A percentile compares a stretch with the other conserved stretches of the same genome.
These are phyloP conservation scores for Fusarium agapanthi DNA, from an alignment of 2,329 filamentous ascomycete genomes.

Conservation along the genomic window DNA sequence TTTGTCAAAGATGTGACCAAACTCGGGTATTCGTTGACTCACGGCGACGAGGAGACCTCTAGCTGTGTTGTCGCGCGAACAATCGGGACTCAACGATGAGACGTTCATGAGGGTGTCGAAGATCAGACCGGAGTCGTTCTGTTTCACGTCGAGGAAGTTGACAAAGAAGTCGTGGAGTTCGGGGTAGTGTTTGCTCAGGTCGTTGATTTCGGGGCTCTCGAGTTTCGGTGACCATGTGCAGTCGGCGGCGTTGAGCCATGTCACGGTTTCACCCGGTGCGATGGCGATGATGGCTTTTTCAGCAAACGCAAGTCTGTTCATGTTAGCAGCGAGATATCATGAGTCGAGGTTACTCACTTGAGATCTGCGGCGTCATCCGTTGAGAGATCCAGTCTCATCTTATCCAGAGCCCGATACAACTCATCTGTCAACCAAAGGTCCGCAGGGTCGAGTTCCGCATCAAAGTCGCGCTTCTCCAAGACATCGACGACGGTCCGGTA, in stretches of 20 bases:
- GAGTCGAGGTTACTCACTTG: slow-evolving; percentile 1
- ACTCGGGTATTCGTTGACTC: slow-evolving; percentile 26
- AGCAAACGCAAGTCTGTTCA: slow-evolving; percentile 5
- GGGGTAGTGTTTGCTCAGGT: slow-evolving; percentile 33
- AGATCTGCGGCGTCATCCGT: slow-evolving; percentile 21
- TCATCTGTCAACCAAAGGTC: slow-evolving; percentile 30
- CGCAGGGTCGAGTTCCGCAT: slow-evolving; percentile 27
- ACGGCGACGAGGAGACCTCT: slow-evolving; percentile 27
- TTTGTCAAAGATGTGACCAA: slow-evolving; percentile 31
- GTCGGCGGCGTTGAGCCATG: slow-evolving; percentile 24
- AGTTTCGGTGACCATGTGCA: slow-evolving; percentile 36
- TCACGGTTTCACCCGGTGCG: slow-evolving; percentile 20
- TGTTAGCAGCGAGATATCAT: not conserved
- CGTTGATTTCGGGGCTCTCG: slow-evolving; percentile 24
- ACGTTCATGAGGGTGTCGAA: slow-evolving; percentile 32
- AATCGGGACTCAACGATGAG: slow-evolving; percentile 16
- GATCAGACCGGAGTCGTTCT: slow-evolving; percentile 24
- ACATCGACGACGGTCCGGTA: slow-evolving; percentile 26
- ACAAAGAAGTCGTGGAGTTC: slow-evolving; percentile 37
- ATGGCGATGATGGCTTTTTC: slow-evolving; percentile 18
- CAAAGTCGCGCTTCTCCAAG: slow-evolving; percentile 30
- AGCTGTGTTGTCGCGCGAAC: slow-evolving; percentile 25
- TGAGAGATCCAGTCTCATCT: slow-evolving; percentile 28
- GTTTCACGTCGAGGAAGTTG: slow-evolving; percentile 25
- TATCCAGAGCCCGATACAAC: slow-evolving; percentile 30